Evolutionary conservation across 176 grass and related monocot genomes (phyloP).

Genomic region (Carex myosuroides): DNA sequence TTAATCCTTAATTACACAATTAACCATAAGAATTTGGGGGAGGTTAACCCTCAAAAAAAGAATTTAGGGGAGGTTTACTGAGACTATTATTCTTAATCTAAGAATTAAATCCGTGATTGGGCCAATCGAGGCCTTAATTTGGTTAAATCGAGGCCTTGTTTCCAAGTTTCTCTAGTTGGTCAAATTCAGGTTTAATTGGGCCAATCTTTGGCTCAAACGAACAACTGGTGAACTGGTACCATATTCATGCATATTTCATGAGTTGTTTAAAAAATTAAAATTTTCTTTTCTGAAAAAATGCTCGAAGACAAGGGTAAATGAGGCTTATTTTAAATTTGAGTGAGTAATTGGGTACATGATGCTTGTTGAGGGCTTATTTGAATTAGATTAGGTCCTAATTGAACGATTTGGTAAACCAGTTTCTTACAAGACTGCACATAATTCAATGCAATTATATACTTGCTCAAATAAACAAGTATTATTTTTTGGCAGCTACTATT

Average conservation of each 20-base stretch:
- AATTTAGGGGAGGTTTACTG: neutral
- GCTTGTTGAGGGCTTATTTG: neutral
- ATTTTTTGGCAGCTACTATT: slow-evolving; percentile 44
- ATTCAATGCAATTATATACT: neutral
- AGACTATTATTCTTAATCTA: neutral
- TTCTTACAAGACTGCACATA: neutral
- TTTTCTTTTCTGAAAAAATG: neutral
- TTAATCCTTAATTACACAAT: neutral
- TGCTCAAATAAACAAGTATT: neutral
- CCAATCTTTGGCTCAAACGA: neutral
- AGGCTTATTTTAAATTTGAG: neutral
- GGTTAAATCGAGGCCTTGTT: neutral
- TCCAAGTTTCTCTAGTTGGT: neutral
- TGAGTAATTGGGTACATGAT: neutral
- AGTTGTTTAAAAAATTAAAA: neutral
- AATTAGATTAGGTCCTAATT: neutral
- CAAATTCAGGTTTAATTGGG: neutral
- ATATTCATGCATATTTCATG: neutral
- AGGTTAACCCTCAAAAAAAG: neutral
- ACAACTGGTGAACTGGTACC: neutral
- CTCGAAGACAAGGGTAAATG: neutral
- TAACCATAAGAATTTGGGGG: neutral
- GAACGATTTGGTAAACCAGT: neutral
- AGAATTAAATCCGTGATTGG: neutral
- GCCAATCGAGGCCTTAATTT: neutral